Evolutionary conservation across 306 rosid genomes (phyloP).

Genomic region (Ziziphus jujuba): DNA sequence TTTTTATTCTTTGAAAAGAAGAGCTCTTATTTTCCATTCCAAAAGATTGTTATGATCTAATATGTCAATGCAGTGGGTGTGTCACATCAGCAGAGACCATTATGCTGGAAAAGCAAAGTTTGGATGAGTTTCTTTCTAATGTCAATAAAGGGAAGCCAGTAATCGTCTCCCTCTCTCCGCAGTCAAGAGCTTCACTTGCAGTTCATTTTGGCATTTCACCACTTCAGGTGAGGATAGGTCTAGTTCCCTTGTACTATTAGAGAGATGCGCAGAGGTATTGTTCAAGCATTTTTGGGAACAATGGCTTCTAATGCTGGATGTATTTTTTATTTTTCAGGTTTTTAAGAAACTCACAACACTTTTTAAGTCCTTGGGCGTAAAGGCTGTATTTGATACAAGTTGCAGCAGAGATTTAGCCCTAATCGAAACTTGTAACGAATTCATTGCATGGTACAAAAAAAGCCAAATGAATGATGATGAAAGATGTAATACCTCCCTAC

Average conservation of each 20-base stretch:
- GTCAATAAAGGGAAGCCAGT: conserved; percentile 63
- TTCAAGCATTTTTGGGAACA: not conserved
- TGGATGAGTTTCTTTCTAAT: conserved; percentile 82
- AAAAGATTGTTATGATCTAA: conserved; percentile 15
- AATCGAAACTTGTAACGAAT: conserved; percentile 80
- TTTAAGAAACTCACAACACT: conserved; percentile 69
- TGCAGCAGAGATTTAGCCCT: conserved; percentile 87
- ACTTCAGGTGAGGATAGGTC: conserved; percentile 58
- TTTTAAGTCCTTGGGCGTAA: conserved; percentile 87
- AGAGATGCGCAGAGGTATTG: not conserved
- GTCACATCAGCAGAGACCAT: conserved; percentile 94
- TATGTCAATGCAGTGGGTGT: conserved; percentile 73
- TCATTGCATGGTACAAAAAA: conserved; percentile 67
- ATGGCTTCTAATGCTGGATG: conserved; percentile 6
- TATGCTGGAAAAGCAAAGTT: conserved; percentile 96
- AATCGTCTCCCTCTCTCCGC: conserved; percentile 85
- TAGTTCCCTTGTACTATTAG: not conserved
- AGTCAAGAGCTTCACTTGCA: conserved; percentile 91
- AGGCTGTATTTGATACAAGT: conserved; percentile 88
- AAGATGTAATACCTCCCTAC: conserved; percentile 48
- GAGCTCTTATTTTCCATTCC: not conserved
- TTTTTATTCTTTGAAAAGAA: not conserved
- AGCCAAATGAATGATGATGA: conserved; percentile 48
- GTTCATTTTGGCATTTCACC: conserved; percentile 85
- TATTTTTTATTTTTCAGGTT: conserved; percentile 52